A percentile compares a stretch with the other conserved stretches of the same genome.
Conservation (phyloP, 352 stramenopile genomes). For the Globisporangium recalcitrans region DNA sequence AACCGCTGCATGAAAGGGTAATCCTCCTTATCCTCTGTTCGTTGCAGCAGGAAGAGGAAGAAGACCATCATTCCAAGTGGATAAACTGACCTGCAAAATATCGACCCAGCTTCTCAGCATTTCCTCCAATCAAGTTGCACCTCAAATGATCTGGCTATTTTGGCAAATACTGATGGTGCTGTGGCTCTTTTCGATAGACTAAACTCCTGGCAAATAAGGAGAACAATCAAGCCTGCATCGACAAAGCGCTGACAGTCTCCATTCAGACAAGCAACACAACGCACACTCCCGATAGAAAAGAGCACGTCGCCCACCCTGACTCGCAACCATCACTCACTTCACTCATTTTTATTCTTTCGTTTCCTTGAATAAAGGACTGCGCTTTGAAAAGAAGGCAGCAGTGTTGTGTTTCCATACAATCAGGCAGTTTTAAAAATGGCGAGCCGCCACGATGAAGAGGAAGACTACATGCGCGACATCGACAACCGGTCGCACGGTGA, state of each 20-base stretch:
- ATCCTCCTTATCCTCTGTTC: too few relatives aligned
- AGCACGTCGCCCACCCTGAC: neutral
- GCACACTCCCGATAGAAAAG: neutral
- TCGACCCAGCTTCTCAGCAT: too few relatives aligned
- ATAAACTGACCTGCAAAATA: too few relatives aligned
- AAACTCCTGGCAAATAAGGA: too few relatives aligned
- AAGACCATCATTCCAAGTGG: too few relatives aligned
- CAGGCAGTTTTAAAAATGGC: constrained; percentile 33
- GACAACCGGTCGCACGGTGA: constrained; percentile 33
- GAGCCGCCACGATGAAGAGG: constrained; percentile 46
- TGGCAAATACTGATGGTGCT: neutral
- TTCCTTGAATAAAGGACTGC: neutral
- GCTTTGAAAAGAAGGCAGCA: neutral
- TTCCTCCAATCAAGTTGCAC: neutral
- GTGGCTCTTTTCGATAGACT: neutral
- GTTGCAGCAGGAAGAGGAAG: too few relatives aligned
- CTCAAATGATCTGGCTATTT: neutral
- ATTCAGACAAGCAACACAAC: too few relatives aligned
- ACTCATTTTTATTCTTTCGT: neutral
- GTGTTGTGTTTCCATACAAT: constrained; percentile 18
- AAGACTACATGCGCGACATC: constrained; percentile 61
- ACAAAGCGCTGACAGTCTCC: too few relatives aligned
- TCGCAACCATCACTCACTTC: neutral
- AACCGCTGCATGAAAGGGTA: too few relatives aligned
- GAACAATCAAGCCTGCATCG: too few relatives aligned